Percentiles rank a stretch among this genome's conserved stretches.
phyloP scores from a whole-genome alignment of 2,329 filamentous ascomycete species.

The Rhynchosporium secalis region DNA sequence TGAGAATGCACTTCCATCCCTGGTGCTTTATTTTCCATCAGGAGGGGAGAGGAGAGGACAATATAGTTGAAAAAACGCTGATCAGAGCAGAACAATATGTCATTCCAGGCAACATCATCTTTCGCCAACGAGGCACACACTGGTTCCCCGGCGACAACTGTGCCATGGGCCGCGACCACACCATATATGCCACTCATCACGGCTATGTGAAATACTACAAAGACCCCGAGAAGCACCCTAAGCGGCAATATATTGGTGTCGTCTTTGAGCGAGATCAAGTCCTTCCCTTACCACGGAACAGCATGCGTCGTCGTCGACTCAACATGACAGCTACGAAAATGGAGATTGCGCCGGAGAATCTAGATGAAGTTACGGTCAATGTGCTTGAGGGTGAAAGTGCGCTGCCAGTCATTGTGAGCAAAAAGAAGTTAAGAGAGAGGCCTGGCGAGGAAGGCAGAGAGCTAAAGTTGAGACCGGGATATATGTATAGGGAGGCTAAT shows the following conservation, averaged over 20 bases:
- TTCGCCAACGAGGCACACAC: constrained; percentile 89
- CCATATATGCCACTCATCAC: constrained; percentile 79
- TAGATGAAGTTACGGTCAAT: constrained; percentile 26
- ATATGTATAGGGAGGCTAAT: constrained; percentile 65
- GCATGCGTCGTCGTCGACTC: constrained; percentile 71
- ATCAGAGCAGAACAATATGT: constrained; percentile 75
- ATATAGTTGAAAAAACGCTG: not conserved
- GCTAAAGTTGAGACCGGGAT: constrained; percentile 53
- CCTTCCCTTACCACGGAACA: constrained; percentile 74
- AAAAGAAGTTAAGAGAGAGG: constrained; percentile 29
- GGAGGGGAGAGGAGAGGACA: not conserved
- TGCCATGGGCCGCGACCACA: constrained; percentile 93
- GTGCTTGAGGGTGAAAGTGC: constrained; percentile 20
- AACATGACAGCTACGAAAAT: constrained; percentile 64
- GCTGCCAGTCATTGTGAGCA: constrained; percentile 19
- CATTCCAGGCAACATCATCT: constrained; percentile 95
- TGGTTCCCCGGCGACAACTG: constrained; percentile 97
- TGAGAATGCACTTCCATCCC: constrained; percentile 43
- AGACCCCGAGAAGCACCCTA: constrained; percentile 78
- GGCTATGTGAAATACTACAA: constrained; percentile 98
- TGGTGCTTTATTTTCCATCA: not conserved
- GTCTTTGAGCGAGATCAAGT: constrained; percentile 79
- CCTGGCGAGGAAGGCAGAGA: constrained; percentile 41
- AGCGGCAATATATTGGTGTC: constrained; percentile 92
- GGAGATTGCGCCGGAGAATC: constrained; percentile 37